Conservation (phyloP, 192 early-diverging fungal genomes). For the Mortierella alpina region DNA sequence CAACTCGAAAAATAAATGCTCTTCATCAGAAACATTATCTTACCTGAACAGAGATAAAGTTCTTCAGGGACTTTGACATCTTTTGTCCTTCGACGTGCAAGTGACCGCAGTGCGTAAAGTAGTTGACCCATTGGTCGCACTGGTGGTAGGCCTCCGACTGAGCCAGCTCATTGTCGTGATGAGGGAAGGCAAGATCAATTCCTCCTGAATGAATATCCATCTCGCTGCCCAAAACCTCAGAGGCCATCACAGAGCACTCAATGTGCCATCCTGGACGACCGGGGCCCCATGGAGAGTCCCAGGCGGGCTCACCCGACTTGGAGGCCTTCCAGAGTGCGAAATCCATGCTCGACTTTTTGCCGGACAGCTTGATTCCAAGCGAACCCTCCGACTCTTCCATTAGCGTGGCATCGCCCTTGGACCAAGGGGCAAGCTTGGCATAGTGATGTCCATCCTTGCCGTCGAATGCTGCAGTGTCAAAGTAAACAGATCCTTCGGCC, state of each 20-base stretch:
- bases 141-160: conserved; percentile 94
- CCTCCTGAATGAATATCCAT: conserved; percentile 98
- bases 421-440: conserved; percentile 93
- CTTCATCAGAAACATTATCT: neutral
- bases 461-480: conserved; percentile 89
- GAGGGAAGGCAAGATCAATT: conserved; percentile 95
- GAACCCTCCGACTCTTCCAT: conserved; percentile 94
- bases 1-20: neutral
- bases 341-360: conserved; percentile 81
- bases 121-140: conserved; percentile 97
- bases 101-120: conserved; percentile 97
- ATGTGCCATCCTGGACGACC: conserved; percentile 99
- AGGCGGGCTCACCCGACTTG: conserved; percentile 93
- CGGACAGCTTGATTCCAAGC: conserved; percentile 71
- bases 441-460: conserved; percentile 87
- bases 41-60: conserved; percentile 93
- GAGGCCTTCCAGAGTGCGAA: conserved; percentile 98
- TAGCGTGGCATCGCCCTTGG: conserved; percentile 81
- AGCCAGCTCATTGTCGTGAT: conserved; percentile 98
- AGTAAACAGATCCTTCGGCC: conserved; percentile 92
- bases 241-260: conserved; percentile 99
- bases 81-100: conserved; percentile 95
- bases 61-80: conserved; percentile 99
- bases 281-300: conserved; percentile 92
- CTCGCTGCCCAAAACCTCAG: conserved; percentile 85